Evolutionary conservation across 805 yeast species (phyloP), one percentile per base, ranked within the genome.

Genomic region (Cyberlindnera veronae): DNA sequence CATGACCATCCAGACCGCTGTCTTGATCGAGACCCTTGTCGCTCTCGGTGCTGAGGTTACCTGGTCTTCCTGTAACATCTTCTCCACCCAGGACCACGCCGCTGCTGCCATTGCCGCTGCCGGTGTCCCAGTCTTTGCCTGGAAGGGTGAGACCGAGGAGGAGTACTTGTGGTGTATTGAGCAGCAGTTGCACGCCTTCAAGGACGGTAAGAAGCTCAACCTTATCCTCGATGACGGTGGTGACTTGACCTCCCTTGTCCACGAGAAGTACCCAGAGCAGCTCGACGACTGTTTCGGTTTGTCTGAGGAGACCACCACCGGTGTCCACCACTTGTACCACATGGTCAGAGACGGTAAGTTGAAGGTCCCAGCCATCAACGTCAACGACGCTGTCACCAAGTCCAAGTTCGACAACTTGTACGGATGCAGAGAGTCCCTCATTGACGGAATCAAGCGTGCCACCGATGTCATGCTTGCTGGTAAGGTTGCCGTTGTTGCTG

Each of bases 81-180:
- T 87, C 84, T 90, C 98, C 59, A 91, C 99, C 55, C 99, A 91
- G 77, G 99, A 91, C 74, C 98, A 91, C 69, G 98, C 98, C 58
- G 98, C 99, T 61, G 97, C 99, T 63, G 98, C 98, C 61, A 93
- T 91, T 69, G 99, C 99, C 60, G 99, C 98, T 57, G 71, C 96
- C 56, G 99, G 99, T 75, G 95, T 91, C 46, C 98, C 99, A 65
- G 99, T 91, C 55, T 91, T 88, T 60, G 99, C 99, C 62, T 91
- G 99, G 99, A 91, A 91, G 81, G 98, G 99, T 69, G 98, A 91
- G 81, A 88, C 98, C 70, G 99, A 91, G 73, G 98, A 91, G 78
- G 99, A 91, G 77, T 93, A 91, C 81, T 66, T 79, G 65, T 91
- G 99, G 99, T 91, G 99, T 81, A 87, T 91, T 61, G 97, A 93